Evolutionary conservation across 2,329 filamentous ascomycete genomes (phyloP), one percentile per base, ranked within the genome.

Genomic region (Cordyceps pruinosa): DNA sequence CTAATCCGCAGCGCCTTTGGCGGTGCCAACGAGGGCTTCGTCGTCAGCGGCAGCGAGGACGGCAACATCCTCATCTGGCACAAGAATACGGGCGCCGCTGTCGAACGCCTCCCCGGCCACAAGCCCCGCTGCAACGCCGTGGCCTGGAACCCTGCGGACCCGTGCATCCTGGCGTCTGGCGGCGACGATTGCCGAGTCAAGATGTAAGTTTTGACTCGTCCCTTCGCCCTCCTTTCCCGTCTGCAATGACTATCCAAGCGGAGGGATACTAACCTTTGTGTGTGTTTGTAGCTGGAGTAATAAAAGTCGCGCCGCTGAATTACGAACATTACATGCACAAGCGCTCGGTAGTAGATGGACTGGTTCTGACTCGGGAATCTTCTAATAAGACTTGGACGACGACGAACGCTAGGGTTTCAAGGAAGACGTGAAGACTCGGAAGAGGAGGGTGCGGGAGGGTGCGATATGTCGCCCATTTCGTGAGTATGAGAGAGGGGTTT

Each of bases 11-110:
- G 86, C 65, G 77, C 80, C 0, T 94, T 97, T 72, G 94, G 94
- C 19, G 94, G 94, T 32, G 92, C 93, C 1, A 87, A 89, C 58
- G 91, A 97, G 73, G 92, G 87, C 68, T 97, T 97, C 70, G 87
- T 97, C 10, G 79, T 95, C 28, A 93, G 89, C 66, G 94, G 94
- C 12, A 96, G 91, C 66, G 91, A 97, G 80, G 83, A 85, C 61
- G 84, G 84, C 2, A 79, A 81, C 57, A 81, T 97, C 42, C 87
- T 90, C 68, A 89, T 99, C 60, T 97, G 92, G 90, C 89, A 96
- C 70, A 94, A 90, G 70, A 87, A 86, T 57, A 90, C 88, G 35
- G 90, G 90, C 6, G 77, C 81, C 6, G 78, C 87, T 1, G 84
- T 99, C 6, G 89, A 91, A 66, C 86, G 83, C 48, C 76, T 97